Percentiles rank a stretch among this genome's conserved stretches.
phyloP scores from a whole-genome alignment of 2,329 filamentous ascomycete genomes.

The Trichophyton benhamiae region DNA sequence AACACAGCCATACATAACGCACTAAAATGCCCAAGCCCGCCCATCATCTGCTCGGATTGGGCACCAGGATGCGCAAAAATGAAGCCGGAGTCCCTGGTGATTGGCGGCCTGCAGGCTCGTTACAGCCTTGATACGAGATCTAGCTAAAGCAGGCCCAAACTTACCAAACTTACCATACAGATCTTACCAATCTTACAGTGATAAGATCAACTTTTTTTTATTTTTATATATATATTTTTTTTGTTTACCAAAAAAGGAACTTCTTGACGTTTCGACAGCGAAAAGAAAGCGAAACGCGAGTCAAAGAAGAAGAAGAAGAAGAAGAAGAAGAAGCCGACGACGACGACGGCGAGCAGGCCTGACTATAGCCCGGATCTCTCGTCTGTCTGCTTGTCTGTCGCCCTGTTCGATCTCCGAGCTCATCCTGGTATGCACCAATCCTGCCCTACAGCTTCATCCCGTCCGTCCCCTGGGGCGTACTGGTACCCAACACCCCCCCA shows the following conservation, averaged over 20 bases:
- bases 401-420: not conserved
- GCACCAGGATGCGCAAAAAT: not conserved
- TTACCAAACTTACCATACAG: not conserved
- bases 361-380: not conserved
- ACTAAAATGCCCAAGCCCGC: constrained; percentile 1
- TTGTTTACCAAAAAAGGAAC: not conserved
- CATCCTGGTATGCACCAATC: constrained; percentile 1
- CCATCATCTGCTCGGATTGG: not conserved
- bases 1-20: not conserved
- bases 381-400: not conserved
- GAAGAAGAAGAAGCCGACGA: not conserved
- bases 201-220: not conserved
- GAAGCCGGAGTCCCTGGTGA: not conserved
- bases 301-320: too few relatives aligned
- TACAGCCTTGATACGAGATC: not conserved
- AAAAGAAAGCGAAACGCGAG: too few relatives aligned
- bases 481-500: constrained; percentile 12
- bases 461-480: constrained; percentile 6
- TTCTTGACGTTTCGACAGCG: too few relatives aligned
- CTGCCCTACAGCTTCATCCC: constrained; percentile 1
- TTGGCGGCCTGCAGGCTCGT: too few relatives aligned
- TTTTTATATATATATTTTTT: not conserved
- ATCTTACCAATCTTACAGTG: not conserved
- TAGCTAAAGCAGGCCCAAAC: not conserved
- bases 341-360: not conserved